Conservation (phyloP, 805 yeast species). For the Pichia gijzeniarum region DNA sequence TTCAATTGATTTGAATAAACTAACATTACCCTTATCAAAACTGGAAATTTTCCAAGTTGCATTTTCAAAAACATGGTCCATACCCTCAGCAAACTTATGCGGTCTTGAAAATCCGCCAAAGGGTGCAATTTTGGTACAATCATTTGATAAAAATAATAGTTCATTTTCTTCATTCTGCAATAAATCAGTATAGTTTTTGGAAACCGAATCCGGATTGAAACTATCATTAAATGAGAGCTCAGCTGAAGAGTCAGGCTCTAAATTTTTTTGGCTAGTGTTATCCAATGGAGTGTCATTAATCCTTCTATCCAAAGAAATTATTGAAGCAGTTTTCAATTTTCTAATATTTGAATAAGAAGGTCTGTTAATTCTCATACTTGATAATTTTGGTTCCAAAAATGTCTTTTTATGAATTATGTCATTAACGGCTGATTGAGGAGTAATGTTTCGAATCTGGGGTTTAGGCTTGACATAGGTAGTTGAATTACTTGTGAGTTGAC, state of each 20-base stretch:
- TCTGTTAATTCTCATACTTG: constrained; percentile 17
- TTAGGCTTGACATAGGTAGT: constrained; percentile 24
- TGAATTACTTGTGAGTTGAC: neutral
- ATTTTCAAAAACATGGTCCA: constrained; percentile 42
- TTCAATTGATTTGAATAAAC: constrained; percentile 76
- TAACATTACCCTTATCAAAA: constrained; percentile 78
- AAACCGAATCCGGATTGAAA: constrained; percentile 5
- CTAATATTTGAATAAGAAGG: constrained; percentile 7
- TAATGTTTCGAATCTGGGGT: constrained; percentile 13
- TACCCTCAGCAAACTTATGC: constrained; percentile 36
- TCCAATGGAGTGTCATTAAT: neutral
- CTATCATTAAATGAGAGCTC: constrained; percentile 7
- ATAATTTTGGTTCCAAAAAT: constrained; percentile 12
- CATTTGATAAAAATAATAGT: constrained; percentile 2
- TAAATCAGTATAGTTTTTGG: constrained; percentile 1
- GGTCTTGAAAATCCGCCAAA: constrained; percentile 74
- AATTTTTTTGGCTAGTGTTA: neutral
- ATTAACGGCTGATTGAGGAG: constrained; percentile 9
- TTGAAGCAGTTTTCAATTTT: constrained; percentile 9
- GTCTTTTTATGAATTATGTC: constrained; percentile 4
- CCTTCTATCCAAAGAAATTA: constrained; percentile 6
- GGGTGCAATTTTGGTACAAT: constrained; percentile 40
- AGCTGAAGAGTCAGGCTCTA: neutral
- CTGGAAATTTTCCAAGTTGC: constrained; percentile 72
- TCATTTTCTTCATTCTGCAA: constrained; percentile 13